Base-by-base conservation (phyloP, 768 basidiomycete species). In the Cyathus striatus region DNA sequence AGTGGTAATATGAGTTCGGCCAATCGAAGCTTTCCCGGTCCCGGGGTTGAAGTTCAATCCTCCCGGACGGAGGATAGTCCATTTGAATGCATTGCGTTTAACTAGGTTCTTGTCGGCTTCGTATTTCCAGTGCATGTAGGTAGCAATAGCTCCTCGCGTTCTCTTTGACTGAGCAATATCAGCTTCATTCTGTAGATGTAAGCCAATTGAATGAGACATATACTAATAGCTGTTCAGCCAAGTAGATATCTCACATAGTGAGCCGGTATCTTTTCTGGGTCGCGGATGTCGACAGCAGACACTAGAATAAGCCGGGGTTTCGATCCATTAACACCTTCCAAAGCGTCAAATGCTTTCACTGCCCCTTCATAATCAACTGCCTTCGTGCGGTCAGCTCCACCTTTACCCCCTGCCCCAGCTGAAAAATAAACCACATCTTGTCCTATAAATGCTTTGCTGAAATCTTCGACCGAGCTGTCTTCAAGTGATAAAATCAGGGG, bases 1-100 rank as follows among this genome's bases (percentile, higher is more conserved):
- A n/a, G 51, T 55, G 0, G 51, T 62, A n/a, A 82, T 33, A 49
- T 75, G 76, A 0, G 79, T 79, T 46, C 62, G 61, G 2, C 84
- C 84, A 35, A 85, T 62, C 24, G 62, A 52, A 0, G 70, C 76
- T 24, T 63, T 75, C 1, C 78, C 79, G 2, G 67, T 71, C 0
- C 78, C 77, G 0, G 73, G 64, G 2, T 68, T 63, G 39, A 81
- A 66, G 0, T 58, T 68, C n/a, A 86, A 50, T 5, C 62, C 61
- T n/a, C 78, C 78, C n/a, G 84, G 83, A 6, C 83, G 76, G 23
- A 86, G 58, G 26, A 86, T 81, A 2, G 78, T 78, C 78, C 76
- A 86, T 41, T 77, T 70, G 64, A 86, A 81, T 0, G 70, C 58
- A 16, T 70, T 71, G 18, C 83, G 75, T 42, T 64, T 55, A 10